Conservation (phyloP, 352 stramenopile genomes). For the Phytophthora hybrid region DNA sequence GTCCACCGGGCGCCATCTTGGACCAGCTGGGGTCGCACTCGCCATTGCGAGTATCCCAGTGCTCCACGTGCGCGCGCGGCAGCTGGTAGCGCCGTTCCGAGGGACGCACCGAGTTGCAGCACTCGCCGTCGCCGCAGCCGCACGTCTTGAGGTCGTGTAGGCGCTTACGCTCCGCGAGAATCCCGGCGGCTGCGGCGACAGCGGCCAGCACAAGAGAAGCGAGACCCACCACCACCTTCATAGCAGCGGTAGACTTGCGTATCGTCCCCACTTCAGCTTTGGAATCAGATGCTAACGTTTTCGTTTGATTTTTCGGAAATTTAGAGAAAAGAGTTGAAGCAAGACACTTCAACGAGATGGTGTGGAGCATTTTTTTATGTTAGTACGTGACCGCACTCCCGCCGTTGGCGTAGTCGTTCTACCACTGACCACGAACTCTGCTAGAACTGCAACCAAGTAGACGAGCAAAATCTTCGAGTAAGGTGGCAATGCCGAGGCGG, state of each 20-base stretch:
- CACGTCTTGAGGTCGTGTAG: conserved; percentile 47
- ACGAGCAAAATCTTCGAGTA: conserved; percentile 40
- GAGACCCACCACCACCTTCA: conserved; percentile 43
- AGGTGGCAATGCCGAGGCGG: conserved; percentile 45
- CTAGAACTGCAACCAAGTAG: conserved; percentile 33
- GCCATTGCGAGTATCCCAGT: conserved; percentile 68
- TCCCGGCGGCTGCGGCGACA: conserved; percentile 26
- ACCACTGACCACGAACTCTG: conserved; percentile 23
- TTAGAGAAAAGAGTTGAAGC: conserved; percentile 12
- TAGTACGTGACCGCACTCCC: conserved; percentile 26
- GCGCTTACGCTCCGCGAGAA: conserved; percentile 44
- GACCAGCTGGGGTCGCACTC: conserved; percentile 70
- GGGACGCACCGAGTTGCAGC: conserved; percentile 71
- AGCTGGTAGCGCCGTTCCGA: conserved; percentile 76
- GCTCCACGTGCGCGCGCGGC: conserved; percentile 73
- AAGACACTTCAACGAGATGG: no score
- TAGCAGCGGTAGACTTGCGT: conserved; percentile 7
- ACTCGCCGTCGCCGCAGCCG: conserved; percentile 75
- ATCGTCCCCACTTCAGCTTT: conserved; percentile 10
- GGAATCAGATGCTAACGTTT: conserved; percentile 30
- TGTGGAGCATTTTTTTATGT: no score
- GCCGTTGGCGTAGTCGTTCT: conserved; percentile 17
- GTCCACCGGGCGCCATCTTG: conserved; percentile 46
- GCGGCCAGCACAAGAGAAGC: conserved; percentile 37
- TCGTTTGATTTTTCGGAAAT: conserved; percentile 14